These are phyloP conservation scores for Starmera pachycereana DNA, from an alignment of 805 yeast genomes.

Conservation along the genomic window DNA sequence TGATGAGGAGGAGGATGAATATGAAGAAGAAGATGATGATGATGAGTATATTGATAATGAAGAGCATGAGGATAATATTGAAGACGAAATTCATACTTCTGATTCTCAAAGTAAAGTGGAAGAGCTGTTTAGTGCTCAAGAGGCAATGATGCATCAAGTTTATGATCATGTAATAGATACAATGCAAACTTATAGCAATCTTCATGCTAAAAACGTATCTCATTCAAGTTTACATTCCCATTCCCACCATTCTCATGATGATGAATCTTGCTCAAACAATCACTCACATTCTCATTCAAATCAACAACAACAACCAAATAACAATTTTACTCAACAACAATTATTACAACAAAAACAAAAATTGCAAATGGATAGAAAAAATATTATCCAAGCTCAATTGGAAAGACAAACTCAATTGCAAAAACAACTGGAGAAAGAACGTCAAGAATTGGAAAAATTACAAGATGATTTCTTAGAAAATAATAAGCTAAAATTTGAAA, in stretches of 20 bases:
- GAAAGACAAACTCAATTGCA: slow-evolving; percentile 1
- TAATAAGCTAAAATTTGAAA: too few relatives aligned
- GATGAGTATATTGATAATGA: slow-evolving; percentile 5
- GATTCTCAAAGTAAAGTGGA: neutral
- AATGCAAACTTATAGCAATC: neutral
- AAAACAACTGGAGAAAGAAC: slow-evolving; percentile 1
- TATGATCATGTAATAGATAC: neutral
- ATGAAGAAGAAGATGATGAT: slow-evolving; percentile 17
- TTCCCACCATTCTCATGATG: neutral
- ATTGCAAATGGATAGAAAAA: neutral
- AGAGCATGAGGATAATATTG: slow-evolving; percentile 6
- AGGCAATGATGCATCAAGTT: neutral
- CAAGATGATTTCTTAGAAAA: slow-evolving; percentile 1
- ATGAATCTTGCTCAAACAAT: neutral
- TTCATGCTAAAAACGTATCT: neutral
- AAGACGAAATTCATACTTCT: slow-evolving; percentile 1
- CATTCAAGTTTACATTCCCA: neutral
- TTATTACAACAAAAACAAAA: neutral
- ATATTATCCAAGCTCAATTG: slow-evolving; percentile 1
- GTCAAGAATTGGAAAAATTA: neutral
- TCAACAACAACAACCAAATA: slow-evolving; percentile 5
- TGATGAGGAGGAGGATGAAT: slow-evolving; percentile 20
- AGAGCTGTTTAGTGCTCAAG: neutral
- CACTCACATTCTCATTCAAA: slow-evolving; percentile 1
- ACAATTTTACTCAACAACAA: neutral